These are phyloP conservation scores for Articulospora tetracladia DNA, from an alignment of 495 filamentous ascomycete genomes.

Conservation along the genomic window DNA sequence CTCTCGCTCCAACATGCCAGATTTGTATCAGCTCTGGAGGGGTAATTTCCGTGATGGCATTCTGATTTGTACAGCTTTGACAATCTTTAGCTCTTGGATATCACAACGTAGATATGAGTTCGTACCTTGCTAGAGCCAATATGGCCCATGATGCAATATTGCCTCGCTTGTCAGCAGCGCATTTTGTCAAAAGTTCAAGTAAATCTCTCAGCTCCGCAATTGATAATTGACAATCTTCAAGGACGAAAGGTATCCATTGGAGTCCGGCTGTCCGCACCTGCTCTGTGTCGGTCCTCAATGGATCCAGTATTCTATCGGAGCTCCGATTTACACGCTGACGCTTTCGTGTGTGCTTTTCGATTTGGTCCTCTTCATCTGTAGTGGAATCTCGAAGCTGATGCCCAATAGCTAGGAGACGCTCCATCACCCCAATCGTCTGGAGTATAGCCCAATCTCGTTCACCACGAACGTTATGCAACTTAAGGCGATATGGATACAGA, in stretches of 20 bases:
- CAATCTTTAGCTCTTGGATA: not conserved
- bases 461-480: slow-evolving; percentile 37
- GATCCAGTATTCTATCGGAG: slow-evolving; percentile 59
- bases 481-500: slow-evolving; percentile 31
- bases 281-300: slow-evolving; percentile 50
- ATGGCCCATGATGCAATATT: slow-evolving; percentile 21
- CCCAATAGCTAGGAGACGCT: slow-evolving; percentile 33
- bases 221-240: slow-evolving; percentile 15
- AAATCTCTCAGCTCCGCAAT: slow-evolving; percentile 27
- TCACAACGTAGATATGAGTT: not conserved
- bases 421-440: slow-evolving; percentile 45
- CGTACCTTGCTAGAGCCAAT: slow-evolving; percentile 27
- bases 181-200: slow-evolving; percentile 28
- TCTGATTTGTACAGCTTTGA: slow-evolving; percentile 45
- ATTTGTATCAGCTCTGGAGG: slow-evolving; percentile 58
- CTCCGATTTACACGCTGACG: slow-evolving; percentile 54
- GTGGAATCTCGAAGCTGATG: slow-evolving; percentile 11
- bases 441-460: slow-evolving; percentile 53
- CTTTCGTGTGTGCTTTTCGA: slow-evolving; percentile 48
- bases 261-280: slow-evolving; percentile 61
- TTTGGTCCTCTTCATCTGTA: slow-evolving; percentile 24
- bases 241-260: slow-evolving; percentile 70
- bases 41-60: slow-evolving; percentile 14
- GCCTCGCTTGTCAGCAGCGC: slow-evolving; percentile 27
- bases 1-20: slow-evolving; percentile 71